Evolutionary conservation across 306 rosid genomes (phyloP).

Genomic region (Herpetospermum pedunculosum): DNA sequence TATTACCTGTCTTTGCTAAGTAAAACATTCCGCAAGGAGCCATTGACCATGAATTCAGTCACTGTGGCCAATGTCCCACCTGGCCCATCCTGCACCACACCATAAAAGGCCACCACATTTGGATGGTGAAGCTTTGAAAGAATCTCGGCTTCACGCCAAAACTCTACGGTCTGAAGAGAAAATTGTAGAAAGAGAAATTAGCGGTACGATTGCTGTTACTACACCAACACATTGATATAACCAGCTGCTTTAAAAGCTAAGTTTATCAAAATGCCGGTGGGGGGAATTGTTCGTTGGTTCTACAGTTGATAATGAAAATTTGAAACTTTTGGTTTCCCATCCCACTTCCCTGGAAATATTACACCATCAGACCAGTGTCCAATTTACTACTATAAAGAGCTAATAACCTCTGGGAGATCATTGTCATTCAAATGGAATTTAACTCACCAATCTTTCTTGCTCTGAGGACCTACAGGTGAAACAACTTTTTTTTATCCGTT

Average conservation of each 20-base stretch:
- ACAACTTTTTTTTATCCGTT: conserved; percentile 68
- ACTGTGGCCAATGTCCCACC: conserved; percentile 81
- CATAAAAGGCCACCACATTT: conserved; percentile 72
- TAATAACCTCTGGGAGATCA: not conserved
- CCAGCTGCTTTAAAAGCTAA: not conserved
- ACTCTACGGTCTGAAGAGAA: conserved; percentile 68
- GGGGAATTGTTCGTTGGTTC: not conserved
- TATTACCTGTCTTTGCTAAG: conserved; percentile 64
- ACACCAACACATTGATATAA: not conserved
- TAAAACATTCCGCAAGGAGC: conserved; percentile 71
- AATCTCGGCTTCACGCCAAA: conserved; percentile 83
- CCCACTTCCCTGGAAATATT: not conserved
- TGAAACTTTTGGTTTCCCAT: not conserved
- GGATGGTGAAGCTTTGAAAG: conserved; percentile 90
- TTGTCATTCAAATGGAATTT: not conserved
- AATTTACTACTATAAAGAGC: not conserved
- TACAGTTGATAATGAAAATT: not conserved
- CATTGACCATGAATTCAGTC: conserved; percentile 84
- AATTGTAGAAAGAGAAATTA: no score
- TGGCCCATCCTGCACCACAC: conserved; percentile 63
- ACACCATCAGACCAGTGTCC: not conserved
- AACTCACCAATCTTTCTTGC: conserved; percentile 60
- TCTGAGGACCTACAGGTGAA: conserved; percentile 64
- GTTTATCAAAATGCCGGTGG: not conserved
- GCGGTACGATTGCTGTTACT: not conserved